Evolutionary conservation across 495 filamentous ascomycete species (phyloP).

Genomic region (Aspergillus bertholletiae): DNA sequence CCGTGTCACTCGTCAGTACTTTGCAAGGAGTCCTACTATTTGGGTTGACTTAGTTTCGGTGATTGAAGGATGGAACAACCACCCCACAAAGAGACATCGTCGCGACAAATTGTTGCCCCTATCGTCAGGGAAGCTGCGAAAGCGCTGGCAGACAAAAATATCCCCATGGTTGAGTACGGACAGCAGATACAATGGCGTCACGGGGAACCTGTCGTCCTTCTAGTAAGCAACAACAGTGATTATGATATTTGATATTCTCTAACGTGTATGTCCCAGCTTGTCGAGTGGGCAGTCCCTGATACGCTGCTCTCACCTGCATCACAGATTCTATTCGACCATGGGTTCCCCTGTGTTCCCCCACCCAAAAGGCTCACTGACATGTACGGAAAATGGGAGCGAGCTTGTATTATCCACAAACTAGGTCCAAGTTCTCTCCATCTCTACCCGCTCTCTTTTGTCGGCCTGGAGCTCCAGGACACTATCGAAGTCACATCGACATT

Average conservation of each 20-base stretch:
- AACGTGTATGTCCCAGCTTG: too few relatives aligned
- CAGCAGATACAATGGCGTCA: constrained; percentile 12
- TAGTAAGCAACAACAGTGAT: constrained; percentile 11
- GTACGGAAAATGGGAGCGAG: not conserved
- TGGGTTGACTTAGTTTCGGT: too few relatives aligned
- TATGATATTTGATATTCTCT: too few relatives aligned
- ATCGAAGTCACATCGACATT: constrained; percentile 14
- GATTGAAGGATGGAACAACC: too few relatives aligned
- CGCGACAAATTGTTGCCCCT: too few relatives aligned
- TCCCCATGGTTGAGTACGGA: constrained; percentile 18
- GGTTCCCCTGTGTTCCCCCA: not conserved
- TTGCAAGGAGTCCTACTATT: too few relatives aligned
- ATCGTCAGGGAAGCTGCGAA: too few relatives aligned
- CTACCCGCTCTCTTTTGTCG: constrained; percentile 16
- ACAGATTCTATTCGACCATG: constrained; percentile 7
- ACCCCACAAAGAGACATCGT: too few relatives aligned
- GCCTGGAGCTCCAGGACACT: constrained; percentile 16
- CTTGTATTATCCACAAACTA: not conserved
- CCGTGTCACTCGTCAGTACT: too few relatives aligned
- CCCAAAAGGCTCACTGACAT: not conserved
- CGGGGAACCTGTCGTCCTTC: constrained; percentile 13
- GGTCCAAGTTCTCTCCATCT: not conserved
- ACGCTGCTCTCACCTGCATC: constrained; percentile 9
- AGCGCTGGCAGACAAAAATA: constrained; percentile 12
- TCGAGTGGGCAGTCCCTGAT: constrained; percentile 17